These are phyloP conservation scores for Echeveria elegans DNA, from an alignment of 164 flowering plant genomes.

Conservation along the genomic window DNA sequence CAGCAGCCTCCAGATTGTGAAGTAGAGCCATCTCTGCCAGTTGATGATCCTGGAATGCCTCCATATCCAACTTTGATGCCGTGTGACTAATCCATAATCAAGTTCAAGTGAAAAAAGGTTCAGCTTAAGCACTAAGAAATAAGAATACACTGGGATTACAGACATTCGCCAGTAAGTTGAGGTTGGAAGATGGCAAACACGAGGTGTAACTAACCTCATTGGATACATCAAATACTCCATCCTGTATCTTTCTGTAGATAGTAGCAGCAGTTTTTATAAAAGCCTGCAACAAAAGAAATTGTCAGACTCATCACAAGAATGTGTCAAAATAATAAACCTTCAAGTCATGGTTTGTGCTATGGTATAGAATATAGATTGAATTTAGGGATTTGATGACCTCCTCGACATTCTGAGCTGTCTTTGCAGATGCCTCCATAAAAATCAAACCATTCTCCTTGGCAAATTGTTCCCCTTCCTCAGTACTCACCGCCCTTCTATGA, in stretches of 20 bases:
- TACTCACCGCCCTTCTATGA: too few relatives aligned
- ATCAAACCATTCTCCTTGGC: slow-evolving; percentile 82
- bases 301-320: background rate
- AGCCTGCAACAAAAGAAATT: slow-evolving; percentile 36
- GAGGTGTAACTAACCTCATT: slow-evolving; percentile 45
- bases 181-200: background rate
- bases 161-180: background rate
- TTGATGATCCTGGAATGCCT: slow-evolving; percentile 79
- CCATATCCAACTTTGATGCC: slow-evolving; percentile 92
- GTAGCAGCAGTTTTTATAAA: slow-evolving; percentile 76
- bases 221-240: slow-evolving; percentile 81
- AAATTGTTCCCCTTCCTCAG: slow-evolving; percentile 84
- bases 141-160: too few relatives aligned
- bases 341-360: background rate
- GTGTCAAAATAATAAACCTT: background rate
- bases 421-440: slow-evolving; percentile 90
- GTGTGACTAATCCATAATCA: slow-evolving; percentile 43
- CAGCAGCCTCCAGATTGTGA: slow-evolving; percentile 85
- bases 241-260: slow-evolving; percentile 75
- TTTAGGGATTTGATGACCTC: slow-evolving; percentile 38
- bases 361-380: background rate
- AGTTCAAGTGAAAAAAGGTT: background rate
- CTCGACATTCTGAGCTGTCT: slow-evolving; percentile 83
- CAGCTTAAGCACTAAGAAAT: background rate
- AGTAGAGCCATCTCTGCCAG: slow-evolving; percentile 66